Evolutionary conservation across 1,284 basidiomycete genomes (phyloP).

Genomic region (Tilletiaria anomala): DNA sequence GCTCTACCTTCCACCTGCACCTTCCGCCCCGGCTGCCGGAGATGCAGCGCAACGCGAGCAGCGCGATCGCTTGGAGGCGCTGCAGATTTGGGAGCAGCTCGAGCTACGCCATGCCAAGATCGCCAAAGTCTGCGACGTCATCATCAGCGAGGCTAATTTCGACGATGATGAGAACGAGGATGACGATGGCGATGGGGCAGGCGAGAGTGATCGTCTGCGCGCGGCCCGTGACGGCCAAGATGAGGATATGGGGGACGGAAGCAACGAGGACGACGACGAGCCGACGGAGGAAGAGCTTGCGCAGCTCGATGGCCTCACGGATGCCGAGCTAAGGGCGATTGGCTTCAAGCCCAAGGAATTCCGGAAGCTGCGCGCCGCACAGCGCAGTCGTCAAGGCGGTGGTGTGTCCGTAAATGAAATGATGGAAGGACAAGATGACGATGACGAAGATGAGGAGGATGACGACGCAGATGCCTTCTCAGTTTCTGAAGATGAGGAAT

Average conservation of each 20-base stretch:
- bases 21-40: not conserved
- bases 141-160: conserved; percentile 34
- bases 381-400: conserved; percentile 3
- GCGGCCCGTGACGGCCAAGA: conserved; percentile 2
- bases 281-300: conserved; percentile 2
- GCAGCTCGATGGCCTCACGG: not conserved
- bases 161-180: not conserved
- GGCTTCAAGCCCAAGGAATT: not conserved
- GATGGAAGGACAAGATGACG: conserved; percentile 11
- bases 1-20: conserved; percentile 45
- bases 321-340: not conserved
- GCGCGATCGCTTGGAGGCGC: conserved; percentile 63
- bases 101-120: conserved; percentile 25
- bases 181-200: not conserved
- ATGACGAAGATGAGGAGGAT: conserved; percentile 11
- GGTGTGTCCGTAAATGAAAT: not conserved
- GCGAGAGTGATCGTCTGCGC: not conserved
- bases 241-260: conserved; percentile 24
- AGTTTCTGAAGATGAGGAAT: conserved; percentile 6
- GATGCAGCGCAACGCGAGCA: too few species aligned
- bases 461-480: conserved; percentile 13
- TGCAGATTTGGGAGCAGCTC: conserved; percentile 72
- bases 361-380: not conserved
- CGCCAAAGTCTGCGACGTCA: conserved; percentile 13
- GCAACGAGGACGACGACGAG: conserved; percentile 14